A percentile compares a stretch with the other conserved stretches of the same genome.
These are phyloP conservation scores for Phytophthora tubulina DNA, from an alignment of 352 stramenopile species.

Conservation along the genomic window DNA sequence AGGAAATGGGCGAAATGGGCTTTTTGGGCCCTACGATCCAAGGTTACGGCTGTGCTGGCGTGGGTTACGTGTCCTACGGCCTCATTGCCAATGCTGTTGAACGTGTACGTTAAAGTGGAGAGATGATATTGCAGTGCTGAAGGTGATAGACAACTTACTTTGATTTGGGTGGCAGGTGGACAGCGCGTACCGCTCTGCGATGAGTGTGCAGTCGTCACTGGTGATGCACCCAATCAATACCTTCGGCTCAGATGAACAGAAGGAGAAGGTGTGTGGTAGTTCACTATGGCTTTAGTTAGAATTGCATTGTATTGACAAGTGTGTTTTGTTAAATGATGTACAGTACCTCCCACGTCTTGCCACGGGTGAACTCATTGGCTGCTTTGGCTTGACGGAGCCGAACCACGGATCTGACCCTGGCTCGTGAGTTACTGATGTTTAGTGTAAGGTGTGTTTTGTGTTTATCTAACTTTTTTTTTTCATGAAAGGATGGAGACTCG, in stretches of 20 bases:
- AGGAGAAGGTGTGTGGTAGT: conserved; percentile 81
- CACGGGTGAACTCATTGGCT: conserved; percentile 96
- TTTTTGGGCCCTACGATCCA: conserved; percentile 95
- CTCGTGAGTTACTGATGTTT: conserved; percentile 56
- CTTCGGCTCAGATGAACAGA: conserved; percentile 97
- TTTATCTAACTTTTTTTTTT: conserved; percentile 9
- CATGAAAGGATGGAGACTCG: conserved; percentile 94
- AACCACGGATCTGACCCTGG: conserved; percentile 97
- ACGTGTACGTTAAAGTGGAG: conserved; percentile 33
- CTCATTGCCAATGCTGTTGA: conserved; percentile 98
- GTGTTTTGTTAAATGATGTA: background rate
- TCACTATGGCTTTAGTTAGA: background rate
- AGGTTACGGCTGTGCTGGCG: conserved; percentile 95
- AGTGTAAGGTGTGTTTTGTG: background rate
- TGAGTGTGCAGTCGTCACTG: conserved; percentile 97
- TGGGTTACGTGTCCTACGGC: conserved; percentile 97
- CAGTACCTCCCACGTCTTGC: conserved; percentile 96
- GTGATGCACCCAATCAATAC: conserved; percentile 99
- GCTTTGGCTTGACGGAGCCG: conserved; percentile 98
- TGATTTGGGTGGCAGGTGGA: conserved; percentile 76
- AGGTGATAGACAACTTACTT: background rate
- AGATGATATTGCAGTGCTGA: background rate
- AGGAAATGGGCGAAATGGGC: conserved; percentile 94
- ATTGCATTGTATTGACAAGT: background rate
- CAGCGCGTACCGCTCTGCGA: conserved; percentile 96